A percentile compares a stretch with the other conserved stretches of the same genome.
Evolutionary conservation across 352 stramenopile genomes (phyloP).

Genomic region (Phytophthora rubi): DNA sequence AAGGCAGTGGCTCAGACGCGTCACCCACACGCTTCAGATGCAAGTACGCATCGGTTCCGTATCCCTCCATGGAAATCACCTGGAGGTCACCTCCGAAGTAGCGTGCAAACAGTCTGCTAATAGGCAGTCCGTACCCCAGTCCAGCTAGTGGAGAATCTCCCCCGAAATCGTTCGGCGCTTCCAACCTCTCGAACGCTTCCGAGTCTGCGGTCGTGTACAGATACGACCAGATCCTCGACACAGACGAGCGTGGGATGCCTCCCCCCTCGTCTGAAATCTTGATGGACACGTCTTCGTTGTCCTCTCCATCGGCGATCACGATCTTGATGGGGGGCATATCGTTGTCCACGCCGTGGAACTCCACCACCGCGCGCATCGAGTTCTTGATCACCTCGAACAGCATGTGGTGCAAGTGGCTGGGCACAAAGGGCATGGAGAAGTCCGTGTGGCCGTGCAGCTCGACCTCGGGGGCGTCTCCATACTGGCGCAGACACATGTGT

Average conservation of each 20-base stretch:
- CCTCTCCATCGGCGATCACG: constrained; percentile 98
- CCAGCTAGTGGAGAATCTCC: constrained; percentile 93
- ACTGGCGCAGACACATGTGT: constrained; percentile 99
- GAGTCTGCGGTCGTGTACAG: constrained; percentile 99
- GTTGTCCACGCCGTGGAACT: constrained; percentile 97
- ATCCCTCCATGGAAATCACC: constrained; percentile 99
- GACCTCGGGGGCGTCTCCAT: constrained; percentile 98
- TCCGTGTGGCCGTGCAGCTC: constrained; percentile 98
- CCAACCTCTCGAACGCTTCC: constrained; percentile 91
- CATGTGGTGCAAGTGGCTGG: constrained; percentile 97
- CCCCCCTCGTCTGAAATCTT: constrained; percentile 99
- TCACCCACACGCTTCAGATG: constrained; percentile 94
- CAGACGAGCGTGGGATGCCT: constrained; percentile 98
- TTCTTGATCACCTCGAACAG: constrained; percentile 99
- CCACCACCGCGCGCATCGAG: constrained; percentile 97
- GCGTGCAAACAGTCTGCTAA: constrained; percentile 96
- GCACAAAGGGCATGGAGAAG: constrained; percentile 98
- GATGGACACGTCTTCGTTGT: constrained; percentile 99
- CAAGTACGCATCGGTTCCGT: constrained; percentile 98
- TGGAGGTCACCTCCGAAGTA: constrained; percentile 99
- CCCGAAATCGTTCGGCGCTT: constrained; percentile 87
- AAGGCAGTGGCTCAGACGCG: constrained; percentile 87
- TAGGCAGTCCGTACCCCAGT: constrained; percentile 97
- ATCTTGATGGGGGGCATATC: constrained; percentile 99
- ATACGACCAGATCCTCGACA: constrained; percentile 99